A percentile compares a stretch with the other conserved stretches of the same genome.
phyloP scores from a whole-genome alignment of 495 filamentous ascomycete species.

The Clavariopsis aquatica region DNA sequence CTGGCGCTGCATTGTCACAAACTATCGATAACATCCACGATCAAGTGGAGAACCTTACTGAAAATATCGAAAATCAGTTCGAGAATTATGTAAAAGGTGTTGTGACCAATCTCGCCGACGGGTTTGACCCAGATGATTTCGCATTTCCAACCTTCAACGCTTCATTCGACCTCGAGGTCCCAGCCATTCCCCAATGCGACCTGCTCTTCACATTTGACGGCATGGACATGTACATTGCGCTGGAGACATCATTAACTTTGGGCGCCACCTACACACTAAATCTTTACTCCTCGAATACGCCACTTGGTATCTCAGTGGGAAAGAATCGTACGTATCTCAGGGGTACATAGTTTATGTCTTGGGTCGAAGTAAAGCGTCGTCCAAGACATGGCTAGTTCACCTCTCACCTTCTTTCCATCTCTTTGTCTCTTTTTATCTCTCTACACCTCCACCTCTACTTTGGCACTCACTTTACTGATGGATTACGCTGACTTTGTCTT shows the following conservation, averaged over 20 bases:
- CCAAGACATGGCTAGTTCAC: no score
- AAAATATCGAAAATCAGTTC: constrained; percentile 24
- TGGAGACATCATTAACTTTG: constrained; percentile 50
- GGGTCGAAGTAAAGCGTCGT: no score
- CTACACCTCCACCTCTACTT: no score
- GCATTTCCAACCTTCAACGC: constrained; percentile 46
- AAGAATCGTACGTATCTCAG: constrained; percentile 45
- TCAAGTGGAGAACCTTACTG: constrained; percentile 29
- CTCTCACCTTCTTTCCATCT: no score
- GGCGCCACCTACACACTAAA: constrained; percentile 54
- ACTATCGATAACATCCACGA: constrained; percentile 45
- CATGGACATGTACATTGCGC: constrained; percentile 55
- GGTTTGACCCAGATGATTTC: constrained; percentile 44
- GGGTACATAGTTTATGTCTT: no score
- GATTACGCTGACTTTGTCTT: no score
- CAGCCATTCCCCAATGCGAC: constrained; percentile 47
- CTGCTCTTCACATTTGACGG: constrained; percentile 53
- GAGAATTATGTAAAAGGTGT: constrained; percentile 15
- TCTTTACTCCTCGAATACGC: constrained; percentile 51
- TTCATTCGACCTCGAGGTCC: constrained; percentile 39
- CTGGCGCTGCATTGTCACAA: constrained; percentile 43
- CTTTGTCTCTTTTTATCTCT: no score
- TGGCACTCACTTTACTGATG: no score
- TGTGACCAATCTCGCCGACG: constrained; percentile 20
- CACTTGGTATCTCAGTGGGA: constrained; percentile 46